Percentiles rank a stretch among this genome's conserved stretches.
Evolutionary conservation across 495 filamentous ascomycete species (phyloP).

Genomic region (Annulohypoxylon bovei): DNA sequence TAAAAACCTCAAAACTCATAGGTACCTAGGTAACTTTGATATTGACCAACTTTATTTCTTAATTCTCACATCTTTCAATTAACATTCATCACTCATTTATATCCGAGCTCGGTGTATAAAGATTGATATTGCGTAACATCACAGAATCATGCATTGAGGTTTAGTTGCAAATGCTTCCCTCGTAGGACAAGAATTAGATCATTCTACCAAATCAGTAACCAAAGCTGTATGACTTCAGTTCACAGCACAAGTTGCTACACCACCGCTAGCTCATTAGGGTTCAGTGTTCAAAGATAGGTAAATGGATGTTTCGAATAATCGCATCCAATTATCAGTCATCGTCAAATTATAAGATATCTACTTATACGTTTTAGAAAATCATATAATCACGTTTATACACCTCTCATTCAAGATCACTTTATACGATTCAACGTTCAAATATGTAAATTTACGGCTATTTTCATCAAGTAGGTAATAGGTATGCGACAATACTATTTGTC

Average conservation of each 20-base stretch:
- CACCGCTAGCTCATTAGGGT: background rate
- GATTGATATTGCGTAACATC: background rate
- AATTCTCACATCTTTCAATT: background rate
- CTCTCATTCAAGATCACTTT: background rate
- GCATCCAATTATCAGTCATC: background rate
- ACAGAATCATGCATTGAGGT: conserved; percentile 28
- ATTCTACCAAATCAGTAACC: conserved; percentile 12
- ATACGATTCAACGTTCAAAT: background rate
- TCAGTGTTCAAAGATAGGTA: too few species aligned
- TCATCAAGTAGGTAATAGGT: conserved; percentile 16
- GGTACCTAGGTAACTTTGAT: background rate
- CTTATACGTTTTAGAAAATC: background rate
- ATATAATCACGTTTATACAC: background rate
- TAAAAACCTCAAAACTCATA: background rate
- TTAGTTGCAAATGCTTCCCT: conserved; percentile 14
- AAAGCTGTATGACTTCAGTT: conserved; percentile 19
- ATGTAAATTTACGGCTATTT: background rate
- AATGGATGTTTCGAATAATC: background rate
- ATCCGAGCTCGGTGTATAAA: background rate
- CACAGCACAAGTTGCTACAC: conserved; percentile 13
- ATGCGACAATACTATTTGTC: conserved; percentile 31
- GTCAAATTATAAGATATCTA: background rate
- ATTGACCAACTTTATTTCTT: background rate
- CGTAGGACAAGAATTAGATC: conserved; percentile 17
- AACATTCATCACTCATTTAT: background rate